phyloP scores from a whole-genome alignment of 2,329 filamentous ascomycete genomes.

The Calonectria pauciramosa region DNA sequence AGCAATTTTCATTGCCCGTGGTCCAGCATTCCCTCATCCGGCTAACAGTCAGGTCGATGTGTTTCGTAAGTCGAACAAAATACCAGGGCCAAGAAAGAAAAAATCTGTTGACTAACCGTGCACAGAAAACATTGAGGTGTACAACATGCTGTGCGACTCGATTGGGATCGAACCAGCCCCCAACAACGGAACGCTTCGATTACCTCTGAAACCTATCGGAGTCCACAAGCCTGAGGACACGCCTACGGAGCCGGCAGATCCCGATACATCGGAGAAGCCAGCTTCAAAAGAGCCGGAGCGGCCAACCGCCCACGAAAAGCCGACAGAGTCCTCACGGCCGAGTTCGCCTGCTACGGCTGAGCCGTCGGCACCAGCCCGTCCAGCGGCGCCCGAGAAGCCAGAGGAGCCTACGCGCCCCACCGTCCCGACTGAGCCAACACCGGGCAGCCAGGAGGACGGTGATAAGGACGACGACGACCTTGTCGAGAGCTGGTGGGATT shows the following conservation, averaged over 20 bases:
- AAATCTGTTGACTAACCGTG: slow-evolving; percentile 41
- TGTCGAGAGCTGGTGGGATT: slow-evolving; percentile 62
- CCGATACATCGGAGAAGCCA: slow-evolving; percentile 49
- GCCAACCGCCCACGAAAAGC: slow-evolving; percentile 34
- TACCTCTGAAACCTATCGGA: slow-evolving; percentile 76
- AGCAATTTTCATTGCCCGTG: slow-evolving; percentile 92
- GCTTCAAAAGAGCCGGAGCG: slow-evolving; percentile 35
- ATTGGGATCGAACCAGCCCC: slow-evolving; percentile 79
- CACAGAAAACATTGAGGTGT: slow-evolving; percentile 92
- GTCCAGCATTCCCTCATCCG: slow-evolving; percentile 90
- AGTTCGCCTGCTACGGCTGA: slow-evolving; percentile 13
- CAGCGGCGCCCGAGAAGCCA: slow-evolving; percentile 22
- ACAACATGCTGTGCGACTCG: slow-evolving; percentile 94
- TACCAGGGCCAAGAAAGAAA: not conserved
- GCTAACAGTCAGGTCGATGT: slow-evolving; percentile 83
- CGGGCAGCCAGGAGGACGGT: not conserved
- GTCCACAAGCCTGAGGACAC: slow-evolving; percentile 68
- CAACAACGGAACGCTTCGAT: slow-evolving; percentile 89
- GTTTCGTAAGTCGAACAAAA: slow-evolving; percentile 79
- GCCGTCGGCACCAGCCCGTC: slow-evolving; percentile 23
- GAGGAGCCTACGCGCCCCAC: slow-evolving; percentile 33
- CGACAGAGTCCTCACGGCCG: slow-evolving; percentile 21
- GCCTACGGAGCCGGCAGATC: slow-evolving; percentile 67
- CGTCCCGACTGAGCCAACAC: slow-evolving; percentile 36
- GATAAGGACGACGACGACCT: slow-evolving; percentile 47